Evolutionary conservation across 768 basidiomycete species (phyloP).

Genomic region (Amanita pseudoporphyria): DNA sequence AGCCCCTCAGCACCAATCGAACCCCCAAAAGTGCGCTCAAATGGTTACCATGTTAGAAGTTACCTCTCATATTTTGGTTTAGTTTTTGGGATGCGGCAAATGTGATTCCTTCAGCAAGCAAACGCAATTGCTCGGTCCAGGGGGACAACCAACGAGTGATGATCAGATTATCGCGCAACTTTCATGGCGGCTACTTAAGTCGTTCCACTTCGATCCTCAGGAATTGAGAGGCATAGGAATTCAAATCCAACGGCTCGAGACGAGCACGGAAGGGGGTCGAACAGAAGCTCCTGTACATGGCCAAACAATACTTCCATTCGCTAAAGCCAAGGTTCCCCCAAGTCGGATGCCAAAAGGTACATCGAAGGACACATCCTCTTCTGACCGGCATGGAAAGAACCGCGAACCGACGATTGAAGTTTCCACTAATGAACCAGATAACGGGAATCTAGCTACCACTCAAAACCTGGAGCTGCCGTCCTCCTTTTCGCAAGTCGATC

Average conservation of each 20-base stretch:
- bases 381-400: background rate
- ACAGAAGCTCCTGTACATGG: slow-evolving; percentile 22
- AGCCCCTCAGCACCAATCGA: slow-evolving; percentile 82
- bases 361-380: background rate
- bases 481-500: slow-evolving; percentile 70
- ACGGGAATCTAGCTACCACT: background rate
- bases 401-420: background rate
- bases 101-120: slow-evolving; percentile 82
- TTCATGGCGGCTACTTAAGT: slow-evolving; percentile 65
- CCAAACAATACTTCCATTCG: slow-evolving; percentile 58
- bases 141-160: slow-evolving; percentile 68
- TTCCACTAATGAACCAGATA: background rate
- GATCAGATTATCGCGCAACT: slow-evolving; percentile 60
- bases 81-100: slow-evolving; percentile 89
- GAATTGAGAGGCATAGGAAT: slow-evolving; percentile 92
- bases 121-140: slow-evolving; percentile 42
- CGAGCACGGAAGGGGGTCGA: slow-evolving; percentile 15
- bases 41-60: background rate
- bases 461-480: slow-evolving; percentile 39
- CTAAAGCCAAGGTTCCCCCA: background rate
- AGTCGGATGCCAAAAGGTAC: background rate
- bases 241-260: slow-evolving; percentile 83
- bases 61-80: slow-evolving; percentile 4
- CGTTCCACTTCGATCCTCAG: slow-evolving; percentile 68
- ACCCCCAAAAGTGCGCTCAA: slow-evolving; percentile 65